phyloP scores from a whole-genome alignment of 495 filamentous ascomycete species.

The Penicillium tannophilum region DNA sequence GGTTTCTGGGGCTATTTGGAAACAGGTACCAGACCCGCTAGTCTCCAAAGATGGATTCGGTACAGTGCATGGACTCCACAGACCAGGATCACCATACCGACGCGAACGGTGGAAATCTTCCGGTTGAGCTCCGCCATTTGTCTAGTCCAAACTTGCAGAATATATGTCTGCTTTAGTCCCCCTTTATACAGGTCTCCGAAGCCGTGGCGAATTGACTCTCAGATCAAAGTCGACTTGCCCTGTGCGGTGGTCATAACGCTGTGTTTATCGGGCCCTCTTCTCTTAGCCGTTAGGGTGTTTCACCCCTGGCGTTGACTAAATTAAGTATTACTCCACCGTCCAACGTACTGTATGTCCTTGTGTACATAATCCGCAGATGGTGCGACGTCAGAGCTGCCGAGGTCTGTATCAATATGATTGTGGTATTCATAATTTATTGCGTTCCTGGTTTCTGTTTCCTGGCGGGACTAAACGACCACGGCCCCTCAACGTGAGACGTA shows the following conservation, averaged over 20 bases:
- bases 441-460: not conserved
- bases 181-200: not conserved
- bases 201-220: not conserved
- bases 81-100: not conserved
- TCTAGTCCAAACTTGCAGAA: not conserved
- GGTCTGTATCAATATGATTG: no score
- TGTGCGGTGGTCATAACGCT: not conserved
- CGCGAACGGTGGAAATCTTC: not conserved
- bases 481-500: conserved; percentile 26
- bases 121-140: not conserved
- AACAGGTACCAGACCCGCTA: not conserved
- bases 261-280: not conserved
- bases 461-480: no score
- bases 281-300: not conserved
- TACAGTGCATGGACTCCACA: not conserved
- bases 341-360: no score
- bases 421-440: no score
- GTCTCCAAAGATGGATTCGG: no score
- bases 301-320: not conserved
- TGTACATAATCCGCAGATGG: not conserved
- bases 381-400: not conserved
- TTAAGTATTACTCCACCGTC: not conserved
- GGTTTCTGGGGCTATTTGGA: not conserved
- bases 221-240: not conserved
- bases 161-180: not conserved